Evolutionary conservation across 2,329 filamentous ascomycete species (phyloP), one percentile per base, ranked within the genome.

Genomic region (Mycosphaerelloides madeirae): DNA sequence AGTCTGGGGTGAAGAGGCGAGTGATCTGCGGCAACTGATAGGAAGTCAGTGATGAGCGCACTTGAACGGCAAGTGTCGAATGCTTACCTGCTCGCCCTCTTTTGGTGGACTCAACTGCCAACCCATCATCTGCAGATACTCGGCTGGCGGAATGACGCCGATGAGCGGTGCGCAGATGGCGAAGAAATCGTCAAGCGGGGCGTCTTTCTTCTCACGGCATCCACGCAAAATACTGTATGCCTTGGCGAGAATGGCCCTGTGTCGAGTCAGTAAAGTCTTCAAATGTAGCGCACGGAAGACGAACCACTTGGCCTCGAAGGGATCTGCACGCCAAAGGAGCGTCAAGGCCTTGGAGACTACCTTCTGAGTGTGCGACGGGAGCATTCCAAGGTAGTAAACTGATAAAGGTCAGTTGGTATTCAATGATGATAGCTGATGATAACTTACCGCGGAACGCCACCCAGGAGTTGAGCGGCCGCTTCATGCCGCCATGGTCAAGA

Each of bases 141-240:
- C 51, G 22, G 61, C 58, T 15, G 74, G 71, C 16, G 66, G 56
- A 38, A 74, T 59, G 42, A 79, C 65, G 18, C 68, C 67, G 59
- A 79, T 72, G 38, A 40, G 38, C 20, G 29, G 38, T 45, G 70
- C 70, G 36, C 67, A 68, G 46, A 74, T 52, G 13, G 52, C 49
- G 35, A 79, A 65, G 60, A 77, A 79, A 8, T 65, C 58, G 36
- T 72, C 66, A 29, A 79, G 64, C 34, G 71, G 65, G 18, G 74
- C 68, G 25, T 69, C 64, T 16, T 65, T 60, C 48, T 72, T 71
- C 54, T 74, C 72, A 38, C 72, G 58, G 32, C 70, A 63, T 53
- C 78, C 75, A 35, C 76, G 71, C 36, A 77, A 65, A 46, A 70
- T 68, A 22, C 76, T 78, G 66, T 77, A 80, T 13, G 75, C 73